Evolutionary conservation across 1,284 basidiomycete genomes (phyloP), one percentile per base, ranked within the genome.

Genomic region (Marasmius fiardii): DNA sequence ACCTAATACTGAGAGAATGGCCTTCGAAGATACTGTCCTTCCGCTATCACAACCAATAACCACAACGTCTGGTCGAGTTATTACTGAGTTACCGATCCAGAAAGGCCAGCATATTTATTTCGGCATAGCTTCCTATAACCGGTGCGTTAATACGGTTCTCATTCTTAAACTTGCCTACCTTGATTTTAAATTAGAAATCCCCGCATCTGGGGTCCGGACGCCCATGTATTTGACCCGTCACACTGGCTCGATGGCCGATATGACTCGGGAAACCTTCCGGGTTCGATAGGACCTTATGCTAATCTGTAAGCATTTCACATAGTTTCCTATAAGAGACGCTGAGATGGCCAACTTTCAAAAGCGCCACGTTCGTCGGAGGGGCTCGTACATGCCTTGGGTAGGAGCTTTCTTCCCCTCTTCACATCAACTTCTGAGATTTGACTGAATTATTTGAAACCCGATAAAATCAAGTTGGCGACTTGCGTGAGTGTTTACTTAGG

Each of bases 21-120:
- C 53, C 1, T 23, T 28, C 12, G 26, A 33, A 10, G 57, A 58
- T 24, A 52, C 57, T 7, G 54, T 55, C 41, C 45, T 58, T 16
- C 57, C 57, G 14, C 41, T 58, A 14, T 58, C 57, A 2, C 24
- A 52, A 39, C 57, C 57, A 7, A 45, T 55, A n/a, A 52, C 8
- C 18, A 51, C 47, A n/a, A n/a, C 23, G 16, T 37, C 37, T 12
- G 53, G 56, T 20, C 14, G 49, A 50, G 31, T 20, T 20, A 51
- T 58, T 6, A 34, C 33, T 2, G 41, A 55, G 33, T 18, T 58
- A 2, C 12, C 23, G 24, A 39, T 58, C 1, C 37, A 16, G 24
- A 58, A 58, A 33, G 57, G 57, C 21, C 48, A 51, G n/a, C 41
- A 31, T 16, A 44, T 58, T 31, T 24, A 21, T 16, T 20, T 54